Evolutionary conservation across 2,329 filamentous ascomycete species (phyloP).

Genomic region (Coleophoma crateriformis): DNA sequence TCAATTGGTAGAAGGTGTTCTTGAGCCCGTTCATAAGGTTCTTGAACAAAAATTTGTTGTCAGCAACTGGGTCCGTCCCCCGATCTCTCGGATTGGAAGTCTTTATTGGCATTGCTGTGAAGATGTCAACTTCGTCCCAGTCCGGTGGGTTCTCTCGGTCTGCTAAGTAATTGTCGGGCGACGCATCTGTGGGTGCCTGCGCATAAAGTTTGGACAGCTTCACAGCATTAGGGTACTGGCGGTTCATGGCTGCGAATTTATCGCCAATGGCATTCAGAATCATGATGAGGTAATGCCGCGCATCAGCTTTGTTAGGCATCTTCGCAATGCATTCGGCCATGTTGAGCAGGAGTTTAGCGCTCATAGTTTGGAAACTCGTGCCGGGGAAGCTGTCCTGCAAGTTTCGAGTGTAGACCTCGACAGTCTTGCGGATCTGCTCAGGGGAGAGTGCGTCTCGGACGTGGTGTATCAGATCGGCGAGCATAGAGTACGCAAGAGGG

Average conservation of each 20-base stretch:
- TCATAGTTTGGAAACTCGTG: conserved; percentile 99
- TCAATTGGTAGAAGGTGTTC: conserved; percentile 92
- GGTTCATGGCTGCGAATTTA: conserved; percentile 97
- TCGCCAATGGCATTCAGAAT: conserved; percentile 97
- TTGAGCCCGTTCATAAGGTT: conserved; percentile 94
- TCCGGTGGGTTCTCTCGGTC: conserved; percentile 77
- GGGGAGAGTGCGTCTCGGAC: conserved; percentile 83
- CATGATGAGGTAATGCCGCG: conserved; percentile 92
- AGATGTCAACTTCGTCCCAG: conserved; percentile 98
- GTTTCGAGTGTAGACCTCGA: conserved; percentile 96
- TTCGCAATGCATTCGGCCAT: conserved; percentile 98
- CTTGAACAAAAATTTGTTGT: conserved; percentile 98
- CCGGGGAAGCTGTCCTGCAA: conserved; percentile 93
- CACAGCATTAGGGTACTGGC: conserved; percentile 89
- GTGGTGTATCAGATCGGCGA: conserved; percentile 96
- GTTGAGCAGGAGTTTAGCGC: conserved; percentile 90
- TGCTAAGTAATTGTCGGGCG: conserved; percentile 75
- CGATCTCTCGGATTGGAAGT: conserved; percentile 86
- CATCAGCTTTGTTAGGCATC: conserved; percentile 87
- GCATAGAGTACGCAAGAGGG: conserved; percentile 94
- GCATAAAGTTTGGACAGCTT: conserved; percentile 80
- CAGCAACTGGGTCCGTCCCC: conserved; percentile 81
- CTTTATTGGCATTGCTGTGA: conserved; percentile 93
- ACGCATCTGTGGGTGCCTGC: conserved; percentile 57
- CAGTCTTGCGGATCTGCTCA: conserved; percentile 89